A percentile compares a stretch with the other conserved stretches of the same genome.
Conservation (phyloP, 129 eudicot genomes). For the Escallonia herrerae region DNA sequence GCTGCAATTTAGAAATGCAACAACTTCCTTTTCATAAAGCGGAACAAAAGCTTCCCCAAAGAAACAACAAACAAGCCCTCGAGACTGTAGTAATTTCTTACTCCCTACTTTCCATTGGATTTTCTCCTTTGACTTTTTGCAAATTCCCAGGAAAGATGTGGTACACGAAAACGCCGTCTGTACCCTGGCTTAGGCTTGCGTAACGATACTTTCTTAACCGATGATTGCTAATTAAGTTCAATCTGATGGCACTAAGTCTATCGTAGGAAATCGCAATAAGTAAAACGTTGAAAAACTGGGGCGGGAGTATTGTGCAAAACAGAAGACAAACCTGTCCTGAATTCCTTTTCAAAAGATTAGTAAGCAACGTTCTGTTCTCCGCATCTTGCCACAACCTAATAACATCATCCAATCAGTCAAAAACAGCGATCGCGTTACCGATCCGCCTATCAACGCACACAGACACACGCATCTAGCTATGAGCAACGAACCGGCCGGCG, state of each 20-base stretch:
- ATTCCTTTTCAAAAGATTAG: conserved; percentile 37
- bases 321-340: conserved; percentile 47
- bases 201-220: too few relatives aligned
- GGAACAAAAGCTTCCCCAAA: neutral
- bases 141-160: too few relatives aligned
- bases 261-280: neutral
- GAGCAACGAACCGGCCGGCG: conserved; percentile 58
- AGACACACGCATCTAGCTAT: neutral
- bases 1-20: too few relatives aligned
- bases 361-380: conserved; percentile 55
- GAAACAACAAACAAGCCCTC: neutral
- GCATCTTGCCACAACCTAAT: conserved; percentile 92
- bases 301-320: neutral
- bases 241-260: too few relatives aligned
- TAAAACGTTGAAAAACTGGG: neutral
- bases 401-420: neutral
- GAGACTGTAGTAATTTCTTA: too few relatives aligned
- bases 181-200: too few relatives aligned
- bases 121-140: too few relatives aligned
- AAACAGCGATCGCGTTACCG: neutral
- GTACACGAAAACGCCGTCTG: too few relatives aligned
- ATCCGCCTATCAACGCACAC: neutral
- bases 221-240: too few relatives aligned
- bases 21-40: neutral
- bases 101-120: too few relatives aligned